phyloP scores from a whole-genome alignment of 192 early-diverging fungal genomes.

The Paraglomus brasilianum region DNA sequence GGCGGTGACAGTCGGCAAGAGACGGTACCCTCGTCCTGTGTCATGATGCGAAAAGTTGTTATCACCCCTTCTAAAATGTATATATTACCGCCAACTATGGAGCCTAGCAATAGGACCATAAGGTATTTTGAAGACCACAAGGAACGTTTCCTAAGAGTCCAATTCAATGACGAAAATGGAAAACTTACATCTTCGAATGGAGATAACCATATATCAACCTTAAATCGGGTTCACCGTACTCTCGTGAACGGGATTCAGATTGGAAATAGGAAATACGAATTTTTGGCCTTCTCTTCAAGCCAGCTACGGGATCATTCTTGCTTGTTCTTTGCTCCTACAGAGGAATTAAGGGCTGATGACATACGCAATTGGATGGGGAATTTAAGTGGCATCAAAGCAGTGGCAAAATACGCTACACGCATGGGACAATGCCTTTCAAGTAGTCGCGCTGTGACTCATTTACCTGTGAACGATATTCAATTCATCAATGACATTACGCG shows the following conservation, averaged over 20 bases:
- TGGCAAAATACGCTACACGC: constrained; percentile 68
- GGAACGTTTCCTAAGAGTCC: constrained; percentile 68
- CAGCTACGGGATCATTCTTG: constrained; percentile 62
- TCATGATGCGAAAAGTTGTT: constrained; percentile 52
- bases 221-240: constrained; percentile 50
- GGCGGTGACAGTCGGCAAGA: constrained; percentile 26
- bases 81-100: constrained; percentile 60
- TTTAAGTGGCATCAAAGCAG: constrained; percentile 60
- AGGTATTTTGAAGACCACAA: constrained; percentile 50
- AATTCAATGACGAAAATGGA: constrained; percentile 64
- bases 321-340: constrained; percentile 68
- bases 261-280: constrained; percentile 55
- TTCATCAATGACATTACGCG: constrained; percentile 57
- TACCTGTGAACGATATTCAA: constrained; percentile 43
- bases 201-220: constrained; percentile 41
- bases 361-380: constrained; percentile 72
- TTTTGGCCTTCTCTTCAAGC: constrained; percentile 63
- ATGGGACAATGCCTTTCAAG: constrained; percentile 77
- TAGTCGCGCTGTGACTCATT: constrained; percentile 48
- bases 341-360: constrained; percentile 42
- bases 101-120: constrained; percentile 74
- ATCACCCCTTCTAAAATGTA: constrained; percentile 69
- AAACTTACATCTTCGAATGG: constrained; percentile 37
- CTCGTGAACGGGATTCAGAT: constrained; percentile 55
- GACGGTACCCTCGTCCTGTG: constrained; percentile 45